These are phyloP conservation scores for Amorphotheca resinae DNA, from an alignment of 495 filamentous ascomycete genomes.

Conservation along the genomic window DNA sequence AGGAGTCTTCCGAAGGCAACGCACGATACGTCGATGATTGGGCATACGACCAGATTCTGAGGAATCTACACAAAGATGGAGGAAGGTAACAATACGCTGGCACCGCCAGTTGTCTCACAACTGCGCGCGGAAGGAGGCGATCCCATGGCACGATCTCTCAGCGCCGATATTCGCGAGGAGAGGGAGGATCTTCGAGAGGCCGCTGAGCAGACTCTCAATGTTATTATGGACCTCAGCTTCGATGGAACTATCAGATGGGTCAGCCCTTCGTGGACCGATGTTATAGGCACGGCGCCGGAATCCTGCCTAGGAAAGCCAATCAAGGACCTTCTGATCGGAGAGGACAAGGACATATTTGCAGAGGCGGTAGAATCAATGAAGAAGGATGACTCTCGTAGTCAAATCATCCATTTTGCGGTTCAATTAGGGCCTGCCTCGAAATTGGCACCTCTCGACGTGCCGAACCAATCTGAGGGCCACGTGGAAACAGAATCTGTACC, in stretches of 20 bases:
- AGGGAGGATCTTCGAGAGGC: slow-evolving; percentile 87
- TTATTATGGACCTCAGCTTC: slow-evolving; percentile 84
- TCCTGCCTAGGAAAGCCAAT: slow-evolving; percentile 67
- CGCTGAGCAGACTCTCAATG: slow-evolving; percentile 89
- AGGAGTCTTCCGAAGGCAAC: not conserved
- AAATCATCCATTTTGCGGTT: slow-evolving; percentile 77
- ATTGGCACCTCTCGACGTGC: slow-evolving; percentile 36
- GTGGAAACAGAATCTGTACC: slow-evolving; percentile 25
- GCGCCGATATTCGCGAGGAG: slow-evolving; percentile 50
- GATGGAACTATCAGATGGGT: slow-evolving; percentile 88
- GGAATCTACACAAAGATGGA: slow-evolving; percentile 15
- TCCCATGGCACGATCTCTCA: slow-evolving; percentile 39
- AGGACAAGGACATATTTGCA: slow-evolving; percentile 63
- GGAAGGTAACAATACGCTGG: slow-evolving; percentile 15
- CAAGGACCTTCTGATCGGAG: slow-evolving; percentile 62
- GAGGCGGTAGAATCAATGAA: slow-evolving; percentile 80
- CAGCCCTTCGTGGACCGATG: slow-evolving; percentile 91
- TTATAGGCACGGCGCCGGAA: slow-evolving; percentile 67
- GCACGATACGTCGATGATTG: slow-evolving; percentile 14
- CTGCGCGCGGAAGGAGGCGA: slow-evolving; percentile 34
- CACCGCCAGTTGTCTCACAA: slow-evolving; percentile 22
- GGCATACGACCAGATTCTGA: slow-evolving; percentile 13
- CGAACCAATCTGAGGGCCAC: slow-evolving; percentile 30
- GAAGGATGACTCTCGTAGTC: slow-evolving; percentile 84
- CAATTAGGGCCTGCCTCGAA: slow-evolving; percentile 62